Evolutionary conservation across 352 stramenopile genomes (phyloP).

Genomic region (Globisporangium radiosum): DNA sequence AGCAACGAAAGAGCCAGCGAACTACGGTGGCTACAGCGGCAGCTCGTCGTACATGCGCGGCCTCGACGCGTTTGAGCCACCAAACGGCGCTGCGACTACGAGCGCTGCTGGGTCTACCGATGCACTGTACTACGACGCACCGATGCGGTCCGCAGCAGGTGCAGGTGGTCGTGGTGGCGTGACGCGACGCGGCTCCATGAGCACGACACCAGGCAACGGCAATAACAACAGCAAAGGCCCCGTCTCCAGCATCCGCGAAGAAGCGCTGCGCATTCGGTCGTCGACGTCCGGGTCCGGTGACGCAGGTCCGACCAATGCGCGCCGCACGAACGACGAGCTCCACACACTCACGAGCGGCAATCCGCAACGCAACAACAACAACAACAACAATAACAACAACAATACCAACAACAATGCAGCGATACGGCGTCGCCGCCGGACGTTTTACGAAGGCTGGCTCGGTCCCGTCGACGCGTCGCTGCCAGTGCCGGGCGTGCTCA

Average conservation of each 20-base stretch:
- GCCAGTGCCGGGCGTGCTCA: constrained; percentile 62
- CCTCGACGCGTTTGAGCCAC: constrained; percentile 24
- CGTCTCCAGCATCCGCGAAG: constrained; percentile 59
- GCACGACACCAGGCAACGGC: too few relatives aligned
- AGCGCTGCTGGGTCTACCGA: constrained; percentile 22
- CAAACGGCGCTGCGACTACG: constrained; percentile 13
- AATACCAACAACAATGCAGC: constrained; percentile 2
- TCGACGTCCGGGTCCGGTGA: constrained; percentile 37
- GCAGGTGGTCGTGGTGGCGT: constrained; percentile 1
- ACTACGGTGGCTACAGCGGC: constrained; percentile 27
- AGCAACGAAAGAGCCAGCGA: constrained; percentile 8
- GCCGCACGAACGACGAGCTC: constrained; percentile 18
- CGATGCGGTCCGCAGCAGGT: constrained; percentile 17
- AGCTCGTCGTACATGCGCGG: constrained; percentile 10
- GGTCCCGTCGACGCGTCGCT: constrained; percentile 67
- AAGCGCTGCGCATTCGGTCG: constrained; percentile 57
- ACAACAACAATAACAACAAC: too few relatives aligned
- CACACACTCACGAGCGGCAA: constrained; percentile 9
- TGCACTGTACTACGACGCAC: constrained; percentile 29
- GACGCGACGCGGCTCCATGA: constrained; percentile 1
- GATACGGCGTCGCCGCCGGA: constrained; percentile 20
- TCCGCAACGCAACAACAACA: too few relatives aligned
- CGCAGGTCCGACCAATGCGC: neutral
- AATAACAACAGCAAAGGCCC: neutral
- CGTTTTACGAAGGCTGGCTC: constrained; percentile 66